A percentile compares a stretch with the other conserved stretches of the same genome.
phyloP scores from a whole-genome alignment of 306 rosid genomes.

The Fragaria iinumae region DNA sequence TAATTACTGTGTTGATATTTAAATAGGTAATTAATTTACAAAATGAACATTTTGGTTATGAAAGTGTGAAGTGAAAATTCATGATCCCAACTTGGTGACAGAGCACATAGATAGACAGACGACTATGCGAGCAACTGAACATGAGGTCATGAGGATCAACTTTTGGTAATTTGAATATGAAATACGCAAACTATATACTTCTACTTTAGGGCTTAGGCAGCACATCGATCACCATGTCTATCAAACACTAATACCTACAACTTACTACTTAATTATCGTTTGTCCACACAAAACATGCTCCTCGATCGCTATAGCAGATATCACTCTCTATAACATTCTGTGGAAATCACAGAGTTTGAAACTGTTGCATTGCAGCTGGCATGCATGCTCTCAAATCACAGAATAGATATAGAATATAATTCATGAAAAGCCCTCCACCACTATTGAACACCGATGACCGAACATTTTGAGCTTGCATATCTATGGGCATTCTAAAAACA shows the following conservation, averaged over 20 bases:
- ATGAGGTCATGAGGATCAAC: too few relatives aligned
- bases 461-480: not conserved
- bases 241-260: not conserved
- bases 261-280: not conserved
- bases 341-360: not conserved
- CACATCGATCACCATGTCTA: not conserved
- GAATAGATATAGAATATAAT: not conserved
- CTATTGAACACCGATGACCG: not conserved
- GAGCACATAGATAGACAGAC: too few relatives aligned
- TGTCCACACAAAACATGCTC: not conserved
- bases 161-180: too few relatives aligned
- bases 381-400: not conserved
- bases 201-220: not conserved
- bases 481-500: not conserved
- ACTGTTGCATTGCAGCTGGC: not conserved
- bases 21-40: too few relatives aligned
- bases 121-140: too few relatives aligned
- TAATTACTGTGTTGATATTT: too few relatives aligned
- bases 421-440: not conserved
- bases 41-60: not conserved
- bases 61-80: too few relatives aligned
- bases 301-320: not conserved
- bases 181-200: too few relatives aligned
- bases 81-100: too few relatives aligned
- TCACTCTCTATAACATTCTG: not conserved